These are phyloP conservation scores for Amanita pallidorosea DNA, from an alignment of 768 basidiomycete genomes.

Conservation along the genomic window DNA sequence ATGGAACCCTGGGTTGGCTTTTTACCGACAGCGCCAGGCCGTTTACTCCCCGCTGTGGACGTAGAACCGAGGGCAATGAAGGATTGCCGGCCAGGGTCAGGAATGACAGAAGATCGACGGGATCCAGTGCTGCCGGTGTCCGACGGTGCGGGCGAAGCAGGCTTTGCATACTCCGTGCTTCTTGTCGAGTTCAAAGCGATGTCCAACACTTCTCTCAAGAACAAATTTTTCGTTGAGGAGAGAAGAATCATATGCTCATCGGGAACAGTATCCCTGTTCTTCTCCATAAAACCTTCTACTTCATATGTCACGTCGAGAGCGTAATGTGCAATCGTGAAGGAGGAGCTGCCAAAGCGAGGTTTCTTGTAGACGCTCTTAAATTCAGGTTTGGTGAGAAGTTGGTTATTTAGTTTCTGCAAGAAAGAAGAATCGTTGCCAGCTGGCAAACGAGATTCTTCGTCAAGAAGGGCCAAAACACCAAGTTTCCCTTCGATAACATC, in stretches of 20 bases:
- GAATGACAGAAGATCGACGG: conserved; percentile 75
- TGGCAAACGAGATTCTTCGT: conserved; percentile 96
- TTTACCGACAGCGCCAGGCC: conserved; percentile 54
- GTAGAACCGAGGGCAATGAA: conserved; percentile 43
- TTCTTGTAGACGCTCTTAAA: conserved; percentile 93
- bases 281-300: conserved; percentile 96
- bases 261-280: conserved; percentile 97
- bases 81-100: conserved; percentile 74
- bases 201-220: conserved; percentile 92
- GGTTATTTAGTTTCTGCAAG: conserved; percentile 82
- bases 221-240: conserved; percentile 78
- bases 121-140: conserved; percentile 71
- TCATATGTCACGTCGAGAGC: conserved; percentile 98
- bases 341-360: conserved; percentile 94
- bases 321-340: conserved; percentile 97
- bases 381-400: conserved; percentile 70
- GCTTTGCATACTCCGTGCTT: conserved; percentile 53
- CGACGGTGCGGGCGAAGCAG: conserved; percentile 67
- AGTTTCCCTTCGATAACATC: conserved; percentile 97
- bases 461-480: conserved; percentile 87
- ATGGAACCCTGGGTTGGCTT: conserved; percentile 98
- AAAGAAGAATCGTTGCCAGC: conserved; percentile 89
- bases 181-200: conserved; percentile 72
- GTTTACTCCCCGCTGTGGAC: conserved; percentile 35
- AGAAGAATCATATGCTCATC: conserved; percentile 94